A percentile compares a stretch with the other conserved stretches of the same genome.
phyloP scores from a whole-genome alignment of 345 rosid species.

The Abelmoschus esculentus region DNA sequence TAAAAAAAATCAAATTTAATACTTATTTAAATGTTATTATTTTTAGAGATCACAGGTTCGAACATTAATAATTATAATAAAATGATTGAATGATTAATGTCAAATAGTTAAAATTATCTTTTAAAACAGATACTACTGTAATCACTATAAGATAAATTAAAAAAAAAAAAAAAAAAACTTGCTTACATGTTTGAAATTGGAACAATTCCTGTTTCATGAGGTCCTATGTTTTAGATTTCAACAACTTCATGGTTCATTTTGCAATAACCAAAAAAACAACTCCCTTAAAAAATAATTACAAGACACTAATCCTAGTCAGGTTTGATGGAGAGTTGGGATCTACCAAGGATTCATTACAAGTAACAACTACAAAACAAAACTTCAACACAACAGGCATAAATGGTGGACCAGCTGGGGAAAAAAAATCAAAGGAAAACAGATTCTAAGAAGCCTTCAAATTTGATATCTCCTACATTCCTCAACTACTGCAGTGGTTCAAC shows the following conservation, averaged over 20 bases:
- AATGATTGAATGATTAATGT: no score
- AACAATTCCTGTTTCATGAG: no score
- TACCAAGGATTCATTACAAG: constrained; percentile 7
- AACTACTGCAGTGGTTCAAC: constrained; percentile 31
- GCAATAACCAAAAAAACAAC: not conserved
- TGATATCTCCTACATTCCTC: not conserved
- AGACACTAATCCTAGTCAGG: constrained; percentile 4
- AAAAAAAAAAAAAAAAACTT: no score
- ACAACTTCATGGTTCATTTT: not conserved
- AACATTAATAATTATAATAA: no score
- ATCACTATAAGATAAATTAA: no score
- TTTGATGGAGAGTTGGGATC: constrained; percentile 7
- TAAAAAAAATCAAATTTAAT: no score
- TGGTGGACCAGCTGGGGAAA: constrained; percentile 6
- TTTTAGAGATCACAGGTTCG: no score
- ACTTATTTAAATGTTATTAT: no score
- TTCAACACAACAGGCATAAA: constrained; percentile 1
- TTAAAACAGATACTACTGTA: no score
- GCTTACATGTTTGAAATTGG: no score
- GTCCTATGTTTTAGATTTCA: no score
- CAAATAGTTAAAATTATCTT: no score
- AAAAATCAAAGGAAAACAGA: not conserved
- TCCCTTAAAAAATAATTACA: constrained; percentile 13
- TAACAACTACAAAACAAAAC: not conserved
- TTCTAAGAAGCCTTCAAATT: not conserved